phyloP scores from a whole-genome alignment of 345 rosid genomes.

The Bruguiera gymnorhiza region DNA sequence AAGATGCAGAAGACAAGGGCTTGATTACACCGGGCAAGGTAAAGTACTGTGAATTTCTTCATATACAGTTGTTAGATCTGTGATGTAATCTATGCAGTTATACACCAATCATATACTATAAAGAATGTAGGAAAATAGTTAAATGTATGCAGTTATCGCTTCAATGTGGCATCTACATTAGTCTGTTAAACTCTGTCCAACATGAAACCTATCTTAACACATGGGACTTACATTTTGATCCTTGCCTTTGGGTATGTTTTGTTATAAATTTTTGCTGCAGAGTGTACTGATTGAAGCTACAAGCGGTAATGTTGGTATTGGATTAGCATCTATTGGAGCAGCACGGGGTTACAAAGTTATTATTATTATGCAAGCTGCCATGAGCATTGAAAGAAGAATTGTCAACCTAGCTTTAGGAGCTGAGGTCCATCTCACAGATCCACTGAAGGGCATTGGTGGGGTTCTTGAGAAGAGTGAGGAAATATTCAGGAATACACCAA shows the following conservation, averaged over 20 bases:
- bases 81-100: too few relatives aligned
- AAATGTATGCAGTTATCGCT: neutral
- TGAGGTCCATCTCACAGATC: slow-evolving; percentile 46
- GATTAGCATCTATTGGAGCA: slow-evolving; percentile 63
- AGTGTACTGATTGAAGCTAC: slow-evolving; percentile 49
- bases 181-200: too few relatives aligned
- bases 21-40: slow-evolving; percentile 51
- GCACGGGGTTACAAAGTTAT: slow-evolving; percentile 60
- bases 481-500: slow-evolving; percentile 43
- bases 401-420: slow-evolving; percentile 68
- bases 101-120: too few relatives aligned
- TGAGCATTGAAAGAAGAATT: slow-evolving; percentile 56
- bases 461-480: slow-evolving; percentile 44
- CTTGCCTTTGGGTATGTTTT: neutral
- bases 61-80: too few relatives aligned
- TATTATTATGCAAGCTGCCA: slow-evolving; percentile 45
- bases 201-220: too few relatives aligned
- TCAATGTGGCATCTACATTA: too few relatives aligned
- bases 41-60: slow-evolving; percentile 6
- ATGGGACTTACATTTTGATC: too few relatives aligned
- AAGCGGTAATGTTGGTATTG: slow-evolving; percentile 69
- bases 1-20: slow-evolving; percentile 76
- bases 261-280: slow-evolving; percentile 20
- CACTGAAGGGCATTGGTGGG: slow-evolving; percentile 43
- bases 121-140: too few relatives aligned